Percentiles rank a stretch among this genome's conserved stretches.
Conservation (phyloP, 1,139 yeast genomes). For the Kodamaea derodonti region DNA sequence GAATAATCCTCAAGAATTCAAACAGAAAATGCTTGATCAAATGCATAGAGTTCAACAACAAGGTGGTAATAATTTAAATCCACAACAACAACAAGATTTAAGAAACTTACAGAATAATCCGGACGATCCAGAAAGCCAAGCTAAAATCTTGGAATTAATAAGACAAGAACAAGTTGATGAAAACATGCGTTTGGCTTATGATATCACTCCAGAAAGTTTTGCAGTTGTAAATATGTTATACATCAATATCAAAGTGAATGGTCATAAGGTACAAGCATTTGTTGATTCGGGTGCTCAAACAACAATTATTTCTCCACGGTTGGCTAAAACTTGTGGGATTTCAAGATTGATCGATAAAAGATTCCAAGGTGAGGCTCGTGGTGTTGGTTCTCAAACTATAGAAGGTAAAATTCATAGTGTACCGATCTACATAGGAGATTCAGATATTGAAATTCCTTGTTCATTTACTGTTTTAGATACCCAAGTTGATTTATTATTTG, state of each 20-base stretch:
- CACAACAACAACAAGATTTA: slow-evolving; percentile 41
- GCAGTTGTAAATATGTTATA: slow-evolving; percentile 80
- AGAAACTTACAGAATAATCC: slow-evolving; percentile 55
- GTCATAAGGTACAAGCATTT: slow-evolving; percentile 80
- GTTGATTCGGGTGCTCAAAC: slow-evolving; percentile 96
- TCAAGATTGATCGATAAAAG: slow-evolving; percentile 75
- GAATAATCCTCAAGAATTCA: slow-evolving; percentile 52
- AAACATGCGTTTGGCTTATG: slow-evolving; percentile 74
- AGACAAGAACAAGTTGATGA: slow-evolving; percentile 74
- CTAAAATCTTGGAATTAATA: slow-evolving; percentile 62
- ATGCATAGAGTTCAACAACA: slow-evolving; percentile 13
- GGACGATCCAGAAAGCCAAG: slow-evolving; percentile 70
- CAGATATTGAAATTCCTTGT: slow-evolving; percentile 57
- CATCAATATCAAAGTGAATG: slow-evolving; percentile 73
- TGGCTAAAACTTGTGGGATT: slow-evolving; percentile 73
- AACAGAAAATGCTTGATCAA: slow-evolving; percentile 37
- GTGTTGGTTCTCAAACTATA: slow-evolving; percentile 82
- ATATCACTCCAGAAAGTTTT: slow-evolving; percentile 86
- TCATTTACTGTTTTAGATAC: slow-evolving; percentile 80
- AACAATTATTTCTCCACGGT: slow-evolving; percentile 72
- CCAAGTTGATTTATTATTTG: slow-evolving; percentile 62
- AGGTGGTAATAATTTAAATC: slow-evolving; percentile 5
- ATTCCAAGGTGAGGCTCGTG: slow-evolving; percentile 78
- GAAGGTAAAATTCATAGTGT: slow-evolving; percentile 87
- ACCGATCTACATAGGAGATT: slow-evolving; percentile 71